phyloP scores from a whole-genome alignment of 2,329 filamentous ascomycete genomes.

The Sporothrix brunneoviolacea region DNA sequence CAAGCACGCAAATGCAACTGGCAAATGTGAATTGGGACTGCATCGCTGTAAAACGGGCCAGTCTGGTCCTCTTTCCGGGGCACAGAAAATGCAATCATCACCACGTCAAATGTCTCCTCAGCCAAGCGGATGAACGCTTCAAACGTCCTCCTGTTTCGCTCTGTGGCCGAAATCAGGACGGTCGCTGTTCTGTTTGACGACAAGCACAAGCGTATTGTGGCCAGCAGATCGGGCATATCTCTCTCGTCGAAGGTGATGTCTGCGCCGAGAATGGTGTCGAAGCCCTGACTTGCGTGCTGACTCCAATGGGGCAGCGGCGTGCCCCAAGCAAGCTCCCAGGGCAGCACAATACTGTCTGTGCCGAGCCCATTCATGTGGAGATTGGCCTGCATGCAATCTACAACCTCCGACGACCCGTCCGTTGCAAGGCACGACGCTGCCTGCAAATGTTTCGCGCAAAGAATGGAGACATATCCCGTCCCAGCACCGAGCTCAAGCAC shows the following conservation, averaged over 20 bases:
- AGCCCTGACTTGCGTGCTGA: conserved; percentile 9
- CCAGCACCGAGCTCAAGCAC: conserved; percentile 70
- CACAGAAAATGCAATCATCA: conserved; percentile 37
- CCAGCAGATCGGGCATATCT: conserved; percentile 56
- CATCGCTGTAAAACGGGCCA: conserved; percentile 59
- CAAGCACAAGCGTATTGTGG: conserved; percentile 41
- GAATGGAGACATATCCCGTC: conserved; percentile 67
- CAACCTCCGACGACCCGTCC: conserved; percentile 67
- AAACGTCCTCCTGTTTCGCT: conserved; percentile 65
- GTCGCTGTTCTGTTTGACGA: conserved; percentile 47
- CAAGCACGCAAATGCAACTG: background rate
- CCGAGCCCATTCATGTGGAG: conserved; percentile 60
- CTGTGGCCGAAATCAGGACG: conserved; percentile 62
- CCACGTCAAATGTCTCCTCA: conserved; percentile 37
- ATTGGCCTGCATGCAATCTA: conserved; percentile 60
- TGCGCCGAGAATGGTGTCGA: conserved; percentile 65
- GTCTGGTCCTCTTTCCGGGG: conserved; percentile 36
- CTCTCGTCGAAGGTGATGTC: conserved; percentile 71
- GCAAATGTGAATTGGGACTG: conserved; percentile 54
- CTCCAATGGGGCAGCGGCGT: background rate
- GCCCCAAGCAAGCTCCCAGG: conserved; percentile 61
- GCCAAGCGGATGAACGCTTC: conserved; percentile 54
- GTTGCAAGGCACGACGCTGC: conserved; percentile 58
- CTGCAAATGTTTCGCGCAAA: conserved; percentile 62
- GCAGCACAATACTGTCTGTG: conserved; percentile 36